Base-by-base conservation (phyloP, 257 asterid species). In the Cynanchum wilfordii region DNA sequence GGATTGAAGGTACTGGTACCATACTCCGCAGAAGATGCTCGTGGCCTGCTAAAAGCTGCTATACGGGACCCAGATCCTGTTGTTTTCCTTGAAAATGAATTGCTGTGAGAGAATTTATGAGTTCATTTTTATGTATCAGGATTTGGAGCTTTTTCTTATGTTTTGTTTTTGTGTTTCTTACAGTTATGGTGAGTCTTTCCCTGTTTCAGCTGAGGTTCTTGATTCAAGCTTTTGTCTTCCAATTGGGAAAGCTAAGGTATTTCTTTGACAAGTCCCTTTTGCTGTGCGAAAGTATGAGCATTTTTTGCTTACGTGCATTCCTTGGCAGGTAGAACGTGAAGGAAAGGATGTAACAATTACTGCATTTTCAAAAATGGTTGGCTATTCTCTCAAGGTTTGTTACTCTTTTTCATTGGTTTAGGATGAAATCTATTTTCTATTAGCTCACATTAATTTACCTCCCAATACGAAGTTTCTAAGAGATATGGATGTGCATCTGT, bases 21-120 rank as follows among this genome's bases (percentile, higher is more conserved):
- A 36, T 84, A 84, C 74, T 79, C 86, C 60, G 70, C 83, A 12
- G 88, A 84, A 75, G 88, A 84, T 82, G 86, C 86, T 33, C 84
- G 88, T 36, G 88, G 88, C 29, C 81, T 84, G 47, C 78, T 82
- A 73, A 84, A 84, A 73, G 86, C 88, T 75, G 86, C 88, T 44
- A 82, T 84, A 16, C 73, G 88, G 76, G 88, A 84, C 67, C 88
- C 86, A n/a, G 88, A 84, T 79, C 86, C 86, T 19, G 86, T 84
- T 73, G 81, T 84, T 77, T 84, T 82, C 49, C 86, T 84, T 82
- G 88, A 84, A 80, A 84, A 76, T 81, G 88, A 84, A 69, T 82
- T 83, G 76, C 64, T 84, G 83, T 79, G 69, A 76, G 85, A 79
- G 55, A 25, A 60, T 11, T 59, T 58, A 54, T 16, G 8, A 22